Evolutionary conservation across 306 rosid species (phyloP).

Genomic region (Gastrolobium villosum): DNA sequence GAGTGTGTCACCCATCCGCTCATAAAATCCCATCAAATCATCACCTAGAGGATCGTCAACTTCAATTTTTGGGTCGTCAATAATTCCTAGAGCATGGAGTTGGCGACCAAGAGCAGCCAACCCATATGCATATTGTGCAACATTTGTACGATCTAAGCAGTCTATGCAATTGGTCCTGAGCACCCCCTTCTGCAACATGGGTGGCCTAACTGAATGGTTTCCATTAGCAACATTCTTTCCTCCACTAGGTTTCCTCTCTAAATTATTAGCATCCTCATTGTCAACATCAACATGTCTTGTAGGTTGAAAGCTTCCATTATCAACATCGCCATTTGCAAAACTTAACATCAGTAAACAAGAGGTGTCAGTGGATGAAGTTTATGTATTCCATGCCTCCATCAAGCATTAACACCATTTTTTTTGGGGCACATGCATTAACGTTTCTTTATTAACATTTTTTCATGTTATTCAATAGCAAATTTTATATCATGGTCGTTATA

Average conservation of each 20-base stretch:
- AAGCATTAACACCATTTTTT: background rate
- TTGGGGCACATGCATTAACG: background rate
- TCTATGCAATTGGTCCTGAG: conserved; percentile 90
- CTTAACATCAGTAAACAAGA: conserved; percentile 34
- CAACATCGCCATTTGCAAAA: conserved; percentile 37
- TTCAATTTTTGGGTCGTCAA: conserved; percentile 67
- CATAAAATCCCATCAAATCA: conserved; percentile 75
- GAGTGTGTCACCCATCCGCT: conserved; percentile 84
- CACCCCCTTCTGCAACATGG: conserved; percentile 76
- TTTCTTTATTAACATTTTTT: background rate
- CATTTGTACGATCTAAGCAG: conserved; percentile 92
- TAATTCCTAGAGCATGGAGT: conserved; percentile 64
- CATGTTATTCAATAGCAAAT: background rate
- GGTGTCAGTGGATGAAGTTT: conserved; percentile 14
- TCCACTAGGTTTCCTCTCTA: conserved; percentile 41
- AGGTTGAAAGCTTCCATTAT: conserved; percentile 33
- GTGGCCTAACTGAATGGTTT: conserved; percentile 42
- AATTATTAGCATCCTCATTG: conserved; percentile 52
- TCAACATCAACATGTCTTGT: conserved; percentile 28
- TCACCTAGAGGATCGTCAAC: conserved; percentile 69
- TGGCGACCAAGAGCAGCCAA: conserved; percentile 79
- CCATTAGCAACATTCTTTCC: conserved; percentile 55
- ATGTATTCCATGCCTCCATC: conserved; percentile 21
- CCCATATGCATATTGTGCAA: conserved; percentile 88
- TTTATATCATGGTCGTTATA: background rate